A percentile compares a stretch with the other conserved stretches of the same genome.
Evolutionary conservation across 1,139 yeast species (phyloP).

Genomic region (Scheffersomyces lignicola): DNA sequence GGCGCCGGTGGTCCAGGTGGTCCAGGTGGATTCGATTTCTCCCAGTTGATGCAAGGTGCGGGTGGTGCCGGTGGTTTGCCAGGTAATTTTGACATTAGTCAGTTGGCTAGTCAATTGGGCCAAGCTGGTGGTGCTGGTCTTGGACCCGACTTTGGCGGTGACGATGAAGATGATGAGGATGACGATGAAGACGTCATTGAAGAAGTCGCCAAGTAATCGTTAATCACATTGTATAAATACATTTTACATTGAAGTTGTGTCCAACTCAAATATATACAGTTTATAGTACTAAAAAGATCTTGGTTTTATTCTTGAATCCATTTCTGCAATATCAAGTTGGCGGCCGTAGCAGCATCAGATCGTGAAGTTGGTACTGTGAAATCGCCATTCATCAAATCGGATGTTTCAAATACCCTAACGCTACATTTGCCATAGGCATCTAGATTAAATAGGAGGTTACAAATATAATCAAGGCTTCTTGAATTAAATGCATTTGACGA

Average conservation of each 20-base stretch:
- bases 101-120: conserved; percentile 47
- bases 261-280: too few relatives aligned
- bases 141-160: conserved; percentile 17
- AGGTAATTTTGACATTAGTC: conserved; percentile 35
- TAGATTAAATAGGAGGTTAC: conserved; percentile 2
- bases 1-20: conserved; percentile 33
- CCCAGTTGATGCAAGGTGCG: conserved; percentile 27
- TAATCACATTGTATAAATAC: conserved; percentile 4
- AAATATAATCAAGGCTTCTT: conserved; percentile 1
- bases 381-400: too few relatives aligned
- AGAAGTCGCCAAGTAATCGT: conserved; percentile 11
- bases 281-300: too few relatives aligned
- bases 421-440: too few relatives aligned
- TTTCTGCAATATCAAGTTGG: too few relatives aligned
- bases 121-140: conserved; percentile 34
- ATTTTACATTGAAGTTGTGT: conserved; percentile 1
- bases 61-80: conserved; percentile 37
- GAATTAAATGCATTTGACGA: background rate
- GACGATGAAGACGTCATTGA: conserved; percentile 28
- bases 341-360: too few relatives aligned
- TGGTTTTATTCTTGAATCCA: too few relatives aligned
- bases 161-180: conserved; percentile 29
- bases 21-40: conserved; percentile 20
- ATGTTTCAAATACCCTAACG: too few relatives aligned
- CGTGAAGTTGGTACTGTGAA: too few relatives aligned